A percentile compares a stretch with the other conserved stretches of the same genome.
Evolutionary conservation across 2,329 filamentous ascomycete species (phyloP).

Genomic region (Pezizomycotina sp.): DNA sequence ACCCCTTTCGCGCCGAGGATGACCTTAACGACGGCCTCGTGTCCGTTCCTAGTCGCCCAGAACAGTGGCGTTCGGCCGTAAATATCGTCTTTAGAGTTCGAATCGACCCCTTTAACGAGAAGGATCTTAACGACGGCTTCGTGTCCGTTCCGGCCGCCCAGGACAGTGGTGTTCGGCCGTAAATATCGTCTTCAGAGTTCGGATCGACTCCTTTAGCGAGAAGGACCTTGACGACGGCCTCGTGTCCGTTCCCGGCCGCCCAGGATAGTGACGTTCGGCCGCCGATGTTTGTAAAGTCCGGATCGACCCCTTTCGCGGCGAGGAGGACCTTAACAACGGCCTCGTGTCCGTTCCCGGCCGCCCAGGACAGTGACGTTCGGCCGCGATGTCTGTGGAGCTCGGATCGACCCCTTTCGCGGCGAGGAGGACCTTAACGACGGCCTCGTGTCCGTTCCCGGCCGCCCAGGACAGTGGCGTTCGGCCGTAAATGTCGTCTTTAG

Average conservation of each 20-base stretch:
- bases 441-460: not conserved
- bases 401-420: not conserved
- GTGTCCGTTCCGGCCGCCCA: constrained; percentile 10
- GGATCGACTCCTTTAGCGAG: constrained; percentile 1
- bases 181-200: constrained; percentile 8
- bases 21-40: constrained; percentile 9
- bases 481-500: not conserved
- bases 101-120: constrained; percentile 6
- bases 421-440: not conserved
- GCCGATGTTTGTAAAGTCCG: not conserved
- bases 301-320: not conserved
- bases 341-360: not conserved
- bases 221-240: not conserved
- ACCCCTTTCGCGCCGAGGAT: not conserved
- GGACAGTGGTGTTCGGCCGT: constrained; percentile 6
- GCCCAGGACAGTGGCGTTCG: constrained; percentile 1
- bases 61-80: constrained; percentile 16
- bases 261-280: constrained; percentile 1
- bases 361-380: not conserved
- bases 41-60: constrained; percentile 7
- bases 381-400: not conserved
- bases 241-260: not conserved
- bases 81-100: constrained; percentile 8
- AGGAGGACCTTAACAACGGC: constrained; percentile 1
- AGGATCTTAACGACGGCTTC: constrained; percentile 5